Conservation (phyloP, 2,329 filamentous ascomycete genomes). For the Aspergillus fijiensis region DNA sequence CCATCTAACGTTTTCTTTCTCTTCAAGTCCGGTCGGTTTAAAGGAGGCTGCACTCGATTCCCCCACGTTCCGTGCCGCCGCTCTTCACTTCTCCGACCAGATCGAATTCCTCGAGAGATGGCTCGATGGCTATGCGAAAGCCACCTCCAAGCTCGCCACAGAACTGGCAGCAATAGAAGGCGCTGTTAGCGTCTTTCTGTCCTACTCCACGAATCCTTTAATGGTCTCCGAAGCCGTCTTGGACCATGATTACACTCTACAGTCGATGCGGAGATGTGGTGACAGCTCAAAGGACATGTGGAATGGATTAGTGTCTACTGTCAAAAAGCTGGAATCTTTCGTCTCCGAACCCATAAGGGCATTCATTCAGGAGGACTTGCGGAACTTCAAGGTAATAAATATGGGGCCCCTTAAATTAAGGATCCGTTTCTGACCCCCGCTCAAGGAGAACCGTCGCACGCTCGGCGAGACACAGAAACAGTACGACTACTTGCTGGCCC, state of each 20-base stretch:
- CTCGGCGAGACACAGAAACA: constrained; percentile 79
- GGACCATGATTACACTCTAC: constrained; percentile 91
- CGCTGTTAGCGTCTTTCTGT: constrained; percentile 72
- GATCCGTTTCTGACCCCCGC: constrained; percentile 18
- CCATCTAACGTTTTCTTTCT: constrained; percentile 14
- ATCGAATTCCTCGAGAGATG: constrained; percentile 88
- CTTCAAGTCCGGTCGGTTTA: constrained; percentile 70
- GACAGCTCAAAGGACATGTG: constrained; percentile 88
- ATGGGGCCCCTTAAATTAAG: constrained; percentile 6
- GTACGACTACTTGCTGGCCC: constrained; percentile 77
- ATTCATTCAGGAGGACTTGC: constrained; percentile 77
- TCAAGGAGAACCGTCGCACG: constrained; percentile 66
- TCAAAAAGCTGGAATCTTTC: constrained; percentile 73
- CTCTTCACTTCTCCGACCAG: constrained; percentile 85
- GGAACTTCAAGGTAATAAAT: constrained; percentile 67
- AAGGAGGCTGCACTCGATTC: constrained; percentile 97
- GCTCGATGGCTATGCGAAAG: constrained; percentile 72
- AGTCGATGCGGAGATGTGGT: constrained; percentile 79
- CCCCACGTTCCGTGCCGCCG: constrained; percentile 86
- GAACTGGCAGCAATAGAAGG: constrained; percentile 75
- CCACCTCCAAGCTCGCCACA: constrained; percentile 60
- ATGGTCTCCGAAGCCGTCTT: constrained; percentile 78
- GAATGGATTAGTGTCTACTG: constrained; percentile 69
- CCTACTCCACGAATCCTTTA: constrained; percentile 70
- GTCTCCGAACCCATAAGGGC: constrained; percentile 77